These are phyloP conservation scores for Coccomyxa subellipsoidea DNA, from an alignment of 163 green algal species.

Conservation along the genomic window DNA sequence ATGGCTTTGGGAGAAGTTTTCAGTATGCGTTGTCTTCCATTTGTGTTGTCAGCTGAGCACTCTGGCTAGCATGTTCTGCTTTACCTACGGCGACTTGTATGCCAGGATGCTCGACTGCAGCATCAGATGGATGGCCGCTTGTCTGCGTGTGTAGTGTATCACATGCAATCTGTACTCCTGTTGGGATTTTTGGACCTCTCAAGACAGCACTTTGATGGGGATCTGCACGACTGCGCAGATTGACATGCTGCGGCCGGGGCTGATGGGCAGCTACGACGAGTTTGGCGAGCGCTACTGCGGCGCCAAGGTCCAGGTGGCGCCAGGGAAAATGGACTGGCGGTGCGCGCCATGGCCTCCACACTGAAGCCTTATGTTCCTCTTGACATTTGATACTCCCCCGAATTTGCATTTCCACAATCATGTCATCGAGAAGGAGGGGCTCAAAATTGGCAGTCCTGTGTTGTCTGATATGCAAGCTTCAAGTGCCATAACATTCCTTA, in stretches of 20 bases:
- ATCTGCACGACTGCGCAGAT: slow-evolving; percentile 16
- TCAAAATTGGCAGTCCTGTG: neutral
- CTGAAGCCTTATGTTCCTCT: neutral
- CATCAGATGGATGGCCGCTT: too few relatives aligned
- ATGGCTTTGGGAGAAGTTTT: too few relatives aligned
- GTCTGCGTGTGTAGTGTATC: too few relatives aligned
- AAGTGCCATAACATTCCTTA: too few relatives aligned
- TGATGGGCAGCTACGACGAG: slow-evolving; percentile 35
- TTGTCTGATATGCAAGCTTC: neutral
- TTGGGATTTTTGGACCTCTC: too few relatives aligned
- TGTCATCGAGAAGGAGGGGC: neutral
- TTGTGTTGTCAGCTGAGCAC: too few relatives aligned
- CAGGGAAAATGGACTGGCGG: neutral
- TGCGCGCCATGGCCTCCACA: neutral
- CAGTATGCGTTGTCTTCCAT: too few relatives aligned
- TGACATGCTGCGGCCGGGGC: slow-evolving; percentile 33
- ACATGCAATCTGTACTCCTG: too few relatives aligned
- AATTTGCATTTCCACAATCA: neutral
- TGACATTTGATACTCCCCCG: neutral
- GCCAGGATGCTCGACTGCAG: too few relatives aligned
- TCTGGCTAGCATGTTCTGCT: too few relatives aligned
- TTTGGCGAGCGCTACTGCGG: slow-evolving; percentile 56
- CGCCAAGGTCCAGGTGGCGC: neutral
- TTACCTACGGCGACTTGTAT: too few relatives aligned
- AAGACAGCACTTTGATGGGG: too few relatives aligned